Percentiles rank a stretch among this genome's conserved stretches.
These are phyloP conservation scores for Ogataea ramenticola DNA, from an alignment of 805 yeast genomes.

Conservation along the genomic window DNA sequence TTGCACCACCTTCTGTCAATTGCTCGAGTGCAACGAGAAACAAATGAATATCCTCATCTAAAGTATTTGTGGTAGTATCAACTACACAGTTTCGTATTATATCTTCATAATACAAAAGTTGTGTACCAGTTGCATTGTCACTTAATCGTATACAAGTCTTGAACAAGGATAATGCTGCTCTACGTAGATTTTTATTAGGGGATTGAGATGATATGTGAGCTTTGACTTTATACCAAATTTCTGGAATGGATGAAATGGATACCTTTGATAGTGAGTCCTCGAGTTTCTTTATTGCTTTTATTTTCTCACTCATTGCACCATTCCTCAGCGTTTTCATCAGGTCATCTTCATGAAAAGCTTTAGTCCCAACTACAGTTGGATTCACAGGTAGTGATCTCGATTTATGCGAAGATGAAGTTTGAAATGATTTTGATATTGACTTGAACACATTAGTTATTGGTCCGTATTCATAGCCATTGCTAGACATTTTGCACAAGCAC, in stretches of 20 bases:
- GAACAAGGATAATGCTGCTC: conserved; percentile 47
- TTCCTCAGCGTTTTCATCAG: conserved; percentile 12
- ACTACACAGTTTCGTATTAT: conserved; percentile 36
- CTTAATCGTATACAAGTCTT: conserved; percentile 48
- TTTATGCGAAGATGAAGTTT: conserved; percentile 8
- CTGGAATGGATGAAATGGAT: conserved; percentile 55
- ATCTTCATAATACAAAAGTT: conserved; percentile 53
- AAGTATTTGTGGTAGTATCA: conserved; percentile 43
- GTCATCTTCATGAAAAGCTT: conserved; percentile 12
- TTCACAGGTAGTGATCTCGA: conserved; percentile 11
- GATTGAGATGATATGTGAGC: conserved; percentile 36
- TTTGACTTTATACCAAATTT: conserved; percentile 67
- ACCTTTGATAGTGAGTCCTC: conserved; percentile 42
- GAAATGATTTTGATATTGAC: conserved; percentile 18
- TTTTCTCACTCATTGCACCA: conserved; percentile 25
- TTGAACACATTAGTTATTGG: conserved; percentile 14
- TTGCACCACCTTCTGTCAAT: conserved; percentile 32
- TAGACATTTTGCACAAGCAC: background rate
- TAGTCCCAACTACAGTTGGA: conserved; percentile 24
- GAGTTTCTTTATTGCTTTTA: conserved; percentile 45
- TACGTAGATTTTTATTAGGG: conserved; percentile 27
- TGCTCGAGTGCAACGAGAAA: conserved; percentile 44
- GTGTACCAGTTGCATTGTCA: conserved; percentile 40
- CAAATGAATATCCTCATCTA: conserved; percentile 25
- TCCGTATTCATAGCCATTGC: background rate